phyloP scores from a whole-genome alignment of 306 rosid species.

The Comarum palustre region DNA sequence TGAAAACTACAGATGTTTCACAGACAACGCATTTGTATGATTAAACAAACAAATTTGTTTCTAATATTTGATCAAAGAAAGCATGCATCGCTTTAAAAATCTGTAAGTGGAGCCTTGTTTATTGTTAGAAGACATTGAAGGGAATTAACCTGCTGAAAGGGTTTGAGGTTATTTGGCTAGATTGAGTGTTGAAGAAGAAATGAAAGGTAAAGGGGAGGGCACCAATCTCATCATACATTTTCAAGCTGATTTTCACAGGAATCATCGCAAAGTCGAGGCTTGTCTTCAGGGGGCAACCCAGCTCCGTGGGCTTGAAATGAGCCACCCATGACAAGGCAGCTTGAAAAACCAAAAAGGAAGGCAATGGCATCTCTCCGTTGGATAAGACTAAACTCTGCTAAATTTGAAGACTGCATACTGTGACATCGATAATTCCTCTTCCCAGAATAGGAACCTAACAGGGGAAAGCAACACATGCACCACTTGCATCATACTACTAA shows the following conservation, averaged over 20 bases:
- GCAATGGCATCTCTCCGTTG: slow-evolving; percentile 65
- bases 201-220: neutral
- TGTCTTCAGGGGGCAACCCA: slow-evolving; percentile 89
- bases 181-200: too few relatives aligned
- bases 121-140: too few relatives aligned
- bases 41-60: too few relatives aligned
- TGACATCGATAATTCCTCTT: slow-evolving; percentile 23
- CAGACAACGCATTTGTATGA: too few relatives aligned
- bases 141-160: too few relatives aligned
- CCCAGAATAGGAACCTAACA: slow-evolving; percentile 46
- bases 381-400: slow-evolving; percentile 31
- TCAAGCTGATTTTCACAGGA: slow-evolving; percentile 88
- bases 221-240: slow-evolving; percentile 77
- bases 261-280: slow-evolving; percentile 71
- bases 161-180: neutral
- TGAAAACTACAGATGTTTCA: too few relatives aligned
- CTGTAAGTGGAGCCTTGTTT: too few relatives aligned
- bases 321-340: slow-evolving; percentile 38
- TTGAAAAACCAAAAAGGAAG: slow-evolving; percentile 53
- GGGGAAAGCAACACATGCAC: neutral
- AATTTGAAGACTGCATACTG: neutral
- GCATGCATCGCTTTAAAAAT: too few relatives aligned
- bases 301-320: slow-evolving; percentile 62
- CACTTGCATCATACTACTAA: neutral
- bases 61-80: too few relatives aligned